Evolutionary conservation across 2,329 filamentous ascomycete genomes (phyloP), one percentile per base, ranked within the genome.

Genomic region (Paraphaeosphaeria sporulosa): DNA sequence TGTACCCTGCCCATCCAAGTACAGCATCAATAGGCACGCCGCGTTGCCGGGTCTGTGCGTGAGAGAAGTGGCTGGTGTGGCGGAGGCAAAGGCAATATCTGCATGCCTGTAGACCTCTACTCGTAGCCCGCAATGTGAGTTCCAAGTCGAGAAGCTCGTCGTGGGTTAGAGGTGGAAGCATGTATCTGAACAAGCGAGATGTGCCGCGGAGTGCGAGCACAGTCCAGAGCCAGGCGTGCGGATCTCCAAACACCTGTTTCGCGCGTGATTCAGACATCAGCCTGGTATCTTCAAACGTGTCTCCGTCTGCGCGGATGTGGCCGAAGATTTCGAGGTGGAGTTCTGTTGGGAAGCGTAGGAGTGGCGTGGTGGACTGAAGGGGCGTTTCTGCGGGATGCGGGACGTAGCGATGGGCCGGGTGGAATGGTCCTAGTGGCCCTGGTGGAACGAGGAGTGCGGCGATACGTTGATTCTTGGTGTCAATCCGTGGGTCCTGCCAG

Each of bases 181-280:
- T 23, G 9, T 23, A 13, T 38, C 48, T 38, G 30, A 51, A 40
- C 30, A 38, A 40, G 48, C 48, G 32, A 3, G 17, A 38, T 38
- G 30, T 12, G 48, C 21, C 19, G 10, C 48, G 30, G 12, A 51
- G 34, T 4, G 30, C 34, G 32, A 51, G 10, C 17, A 51, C 8
- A 32, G 32, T n/a, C 48, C 48, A 51, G 48, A 51, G 48, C 46
- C 46, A 34, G 25, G 25, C n/a, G 27, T 32, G 25, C 12, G 15
- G 23, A 3, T 19, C n/a, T 1, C 19, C 46, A 17, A n/a, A 15
- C 2, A 15, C 25, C n/a, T n/a, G n/a, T n/a, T n/a, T n/a, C n/a
- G n/a, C n/a, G n/a, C n/a, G n/a, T n/a, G n/a, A n/a, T n/a, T n/a
- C n/a, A n/a, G n/a, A n/a, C n/a, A n/a, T n/a, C n/a, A n/a, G n/a